These are phyloP conservation scores for Protostelium mycophagum DNA, from an alignment of 78 protist genomes.

Conservation along the genomic window DNA sequence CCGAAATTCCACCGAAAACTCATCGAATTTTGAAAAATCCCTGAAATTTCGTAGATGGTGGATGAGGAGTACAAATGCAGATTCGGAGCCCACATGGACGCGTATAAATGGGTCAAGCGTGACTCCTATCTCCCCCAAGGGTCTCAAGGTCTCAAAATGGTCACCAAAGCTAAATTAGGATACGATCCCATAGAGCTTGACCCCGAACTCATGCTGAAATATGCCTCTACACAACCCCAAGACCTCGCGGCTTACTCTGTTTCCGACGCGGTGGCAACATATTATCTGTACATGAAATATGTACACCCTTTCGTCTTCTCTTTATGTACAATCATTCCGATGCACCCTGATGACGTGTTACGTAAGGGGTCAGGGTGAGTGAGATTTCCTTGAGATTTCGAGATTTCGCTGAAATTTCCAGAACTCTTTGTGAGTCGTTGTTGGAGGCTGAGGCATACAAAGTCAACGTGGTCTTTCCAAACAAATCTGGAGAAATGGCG, in stretches of 20 bases:
- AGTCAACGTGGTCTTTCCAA: conserved; percentile 88
- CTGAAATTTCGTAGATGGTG: too few species aligned
- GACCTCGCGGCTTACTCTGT: conserved; percentile 97
- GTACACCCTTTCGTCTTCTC: conserved; percentile 99
- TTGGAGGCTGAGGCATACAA: conserved; percentile 70
- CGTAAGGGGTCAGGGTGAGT: conserved; percentile 99
- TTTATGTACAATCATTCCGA: conserved; percentile 96
- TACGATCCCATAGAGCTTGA: conserved; percentile 98
- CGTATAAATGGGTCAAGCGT: conserved; percentile 98
- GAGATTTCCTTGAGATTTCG: conserved; percentile 79
- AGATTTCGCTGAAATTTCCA: neutral
- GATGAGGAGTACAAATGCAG: conserved; percentile 60
- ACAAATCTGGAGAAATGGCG: conserved; percentile 77
- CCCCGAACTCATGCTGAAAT: conserved; percentile 95
- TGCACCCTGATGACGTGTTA: conserved; percentile 95
- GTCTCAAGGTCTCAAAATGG: conserved; percentile 92
- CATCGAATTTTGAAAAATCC: conserved; percentile 21
- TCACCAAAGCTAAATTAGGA: conserved; percentile 89
- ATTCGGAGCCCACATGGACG: conserved; percentile 87
- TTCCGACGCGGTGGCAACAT: conserved; percentile 99
- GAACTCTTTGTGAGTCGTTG: neutral
- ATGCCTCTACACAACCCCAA: conserved; percentile 79
- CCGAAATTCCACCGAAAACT: neutral
- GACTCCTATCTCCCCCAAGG: conserved; percentile 99
- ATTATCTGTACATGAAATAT: conserved; percentile 92